phyloP scores from a whole-genome alignment of 305 asterid genomes.

The Ajuga reptans region DNA sequence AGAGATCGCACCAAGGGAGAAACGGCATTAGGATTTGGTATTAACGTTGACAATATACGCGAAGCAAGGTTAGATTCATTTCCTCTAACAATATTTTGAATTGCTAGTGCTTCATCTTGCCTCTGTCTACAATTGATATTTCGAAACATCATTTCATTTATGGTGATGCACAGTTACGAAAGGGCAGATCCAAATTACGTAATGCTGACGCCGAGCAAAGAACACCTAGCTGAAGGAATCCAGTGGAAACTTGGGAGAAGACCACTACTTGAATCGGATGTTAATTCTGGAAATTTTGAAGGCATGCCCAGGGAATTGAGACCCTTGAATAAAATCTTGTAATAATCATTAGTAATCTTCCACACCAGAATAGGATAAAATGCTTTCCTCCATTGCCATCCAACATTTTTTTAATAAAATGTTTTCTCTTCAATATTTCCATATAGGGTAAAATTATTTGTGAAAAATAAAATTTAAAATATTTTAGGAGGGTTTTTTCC shows the following conservation, averaged over 20 bases:
- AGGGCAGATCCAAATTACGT: slow-evolving; percentile 90
- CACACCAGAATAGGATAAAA: not conserved
- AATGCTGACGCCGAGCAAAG: slow-evolving; percentile 87
- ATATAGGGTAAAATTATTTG: too few species aligned
- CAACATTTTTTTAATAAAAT: too few species aligned
- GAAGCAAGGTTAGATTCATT: slow-evolving; percentile 64
- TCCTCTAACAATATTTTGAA: not conserved
- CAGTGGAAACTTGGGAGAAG: slow-evolving; percentile 69
- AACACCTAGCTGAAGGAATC: slow-evolving; percentile 86
- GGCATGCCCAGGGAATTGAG: slow-evolving; percentile 74
- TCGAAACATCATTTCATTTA: not conserved
- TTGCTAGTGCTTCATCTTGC: not conserved
- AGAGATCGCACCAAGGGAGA: slow-evolving; percentile 60
- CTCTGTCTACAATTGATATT: not conserved
- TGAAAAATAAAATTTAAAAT: too few species aligned
- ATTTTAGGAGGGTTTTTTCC: too few species aligned
- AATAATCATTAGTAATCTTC: slow-evolving; percentile 21
- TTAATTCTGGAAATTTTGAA: slow-evolving; percentile 67
- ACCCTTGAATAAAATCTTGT: slow-evolving; percentile 62
- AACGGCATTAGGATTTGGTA: slow-evolving; percentile 63
- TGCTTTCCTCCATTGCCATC: too few species aligned
- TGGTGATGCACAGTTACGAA: slow-evolving; percentile 47
- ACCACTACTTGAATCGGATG: slow-evolving; percentile 66
- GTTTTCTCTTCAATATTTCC: too few species aligned
- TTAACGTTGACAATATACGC: slow-evolving; percentile 63